Evolutionary conservation across 2,329 filamentous ascomycete species (phyloP), one percentile per base, ranked within the genome.

Genomic region (Ophiostoma pallidulum): DNA sequence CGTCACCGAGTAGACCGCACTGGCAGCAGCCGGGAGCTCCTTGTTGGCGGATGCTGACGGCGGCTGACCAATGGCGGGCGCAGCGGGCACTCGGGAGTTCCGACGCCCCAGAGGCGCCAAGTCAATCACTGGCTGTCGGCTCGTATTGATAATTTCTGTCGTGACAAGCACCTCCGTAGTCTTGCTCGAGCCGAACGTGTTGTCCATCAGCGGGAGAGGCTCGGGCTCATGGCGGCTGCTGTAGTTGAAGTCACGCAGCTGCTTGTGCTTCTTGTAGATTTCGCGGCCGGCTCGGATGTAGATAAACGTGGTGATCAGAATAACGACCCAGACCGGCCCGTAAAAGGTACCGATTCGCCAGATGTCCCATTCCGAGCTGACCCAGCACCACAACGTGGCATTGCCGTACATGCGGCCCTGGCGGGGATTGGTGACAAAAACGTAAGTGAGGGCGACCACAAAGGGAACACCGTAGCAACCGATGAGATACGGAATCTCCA

Each of bases 331-430:
- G 48, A 84, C 73, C 6, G 82, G 82, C 0, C 70, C 81, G 57
- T 92, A 94, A 60, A 90, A 91, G 24, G 79, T 75, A 3, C 77
- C 76, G 49, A 92, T 80, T 33, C 86, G 81, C 62, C 86, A 77
- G 49, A 81, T 74, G 48, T 86, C 82, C 75, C 82, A 89, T 4
- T 76, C 64, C 3, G 67, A 59, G 2, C 73, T 67, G 16, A 92
- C 72, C 86, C 86, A 92, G 60, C 87, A 94, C 87, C 86, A 94
- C 19, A 92, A 64, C 1, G 75, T 78, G 24, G 86, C 86, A 55
- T 84, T 73, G 1, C 86, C 86, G 59, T 90, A 89, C 45, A 91
- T 74, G 3, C 70, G 74, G 5, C 77, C 54, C 13, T 40, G 48
- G 60, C 56, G n/a, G 61, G 54, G 5, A 40, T 72, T 72, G 49